Percentiles rank a stretch among this genome's conserved stretches.
These are phyloP conservation scores for Penicillium crystallinum DNA, from an alignment of 495 filamentous ascomycete genomes.

Conservation along the genomic window DNA sequence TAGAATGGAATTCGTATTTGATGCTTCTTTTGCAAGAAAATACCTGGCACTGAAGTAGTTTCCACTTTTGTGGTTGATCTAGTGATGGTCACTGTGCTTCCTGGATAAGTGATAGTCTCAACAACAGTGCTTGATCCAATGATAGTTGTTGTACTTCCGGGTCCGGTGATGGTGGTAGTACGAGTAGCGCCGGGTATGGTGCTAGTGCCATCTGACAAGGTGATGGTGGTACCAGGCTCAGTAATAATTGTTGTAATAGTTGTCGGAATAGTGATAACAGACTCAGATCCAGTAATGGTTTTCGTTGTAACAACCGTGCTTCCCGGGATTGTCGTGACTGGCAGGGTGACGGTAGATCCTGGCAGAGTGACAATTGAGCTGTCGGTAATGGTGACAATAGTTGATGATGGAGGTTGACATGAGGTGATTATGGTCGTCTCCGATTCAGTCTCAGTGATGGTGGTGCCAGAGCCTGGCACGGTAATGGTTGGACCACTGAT, in stretches of 20 bases:
- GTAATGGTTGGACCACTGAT: neutral
- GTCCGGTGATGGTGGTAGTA: conserved; percentile 8
- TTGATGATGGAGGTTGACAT: neutral
- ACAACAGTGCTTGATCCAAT: conserved; percentile 3
- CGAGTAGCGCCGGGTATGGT: neutral
- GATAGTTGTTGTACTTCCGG: conserved; percentile 16
- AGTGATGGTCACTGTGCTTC: conserved; percentile 15
- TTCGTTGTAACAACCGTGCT: neutral
- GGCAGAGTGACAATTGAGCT: neutral
- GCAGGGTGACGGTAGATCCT: neutral
- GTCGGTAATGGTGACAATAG: neutral
- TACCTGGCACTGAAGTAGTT: conserved; percentile 5
- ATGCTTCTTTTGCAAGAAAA: neutral
- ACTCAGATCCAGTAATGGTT: neutral
- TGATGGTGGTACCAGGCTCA: conserved; percentile 7
- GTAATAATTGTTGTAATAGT: no score
- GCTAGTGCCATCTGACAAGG: neutral
- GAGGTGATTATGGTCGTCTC: neutral
- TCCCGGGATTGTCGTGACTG: neutral
- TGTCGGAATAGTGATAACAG: conserved; percentile 10
- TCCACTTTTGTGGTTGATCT: conserved; percentile 1
- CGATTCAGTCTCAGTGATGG: neutral
- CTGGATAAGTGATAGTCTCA: conserved; percentile 2
- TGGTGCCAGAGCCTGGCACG: no score
- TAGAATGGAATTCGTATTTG: neutral